Conservation (phyloP, 495 filamentous ascomycete genomes). For the Pyronema omphalodes region DNA sequence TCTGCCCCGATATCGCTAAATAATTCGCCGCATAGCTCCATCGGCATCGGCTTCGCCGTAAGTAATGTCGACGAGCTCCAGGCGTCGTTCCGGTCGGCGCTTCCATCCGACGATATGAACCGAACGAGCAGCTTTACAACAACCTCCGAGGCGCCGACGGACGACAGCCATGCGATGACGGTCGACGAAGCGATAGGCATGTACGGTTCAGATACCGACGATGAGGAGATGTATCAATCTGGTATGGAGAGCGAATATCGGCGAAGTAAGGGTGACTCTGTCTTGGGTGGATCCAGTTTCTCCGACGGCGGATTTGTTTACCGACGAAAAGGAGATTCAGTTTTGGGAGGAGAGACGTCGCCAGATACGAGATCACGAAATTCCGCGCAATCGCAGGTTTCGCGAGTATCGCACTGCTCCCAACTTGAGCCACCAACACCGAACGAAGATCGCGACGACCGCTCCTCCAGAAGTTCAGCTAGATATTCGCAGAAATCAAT, state of each 20-base stretch:
- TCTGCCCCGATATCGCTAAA: conserved; percentile 16
- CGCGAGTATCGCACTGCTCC: no score
- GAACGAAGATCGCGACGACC: no score
- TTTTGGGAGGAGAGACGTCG: conserved; percentile 16
- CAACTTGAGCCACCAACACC: no score
- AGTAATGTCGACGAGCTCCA: conserved; percentile 9
- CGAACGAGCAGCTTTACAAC: conserved; percentile 20
- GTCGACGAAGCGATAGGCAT: conserved; percentile 86
- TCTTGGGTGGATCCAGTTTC: conserved; percentile 15
- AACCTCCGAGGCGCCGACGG: conserved; percentile 30
- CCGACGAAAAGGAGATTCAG: conserved; percentile 16
- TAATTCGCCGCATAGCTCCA: conserved; percentile 20
- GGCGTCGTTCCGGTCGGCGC: conserved; percentile 17
- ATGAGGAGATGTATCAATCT: conserved; percentile 45
- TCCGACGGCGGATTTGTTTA: conserved; percentile 7
- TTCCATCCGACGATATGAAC: conserved; percentile 7
- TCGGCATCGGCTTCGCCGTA: conserved; percentile 8
- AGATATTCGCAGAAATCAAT: no score
- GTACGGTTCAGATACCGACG: conserved; percentile 38
- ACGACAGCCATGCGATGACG: conserved; percentile 50
- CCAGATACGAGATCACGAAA: conserved; percentile 4
- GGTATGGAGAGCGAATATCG: conserved; percentile 16
- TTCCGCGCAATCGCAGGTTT: neutral
- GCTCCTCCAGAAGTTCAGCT: no score
- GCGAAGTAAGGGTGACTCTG: conserved; percentile 21